Base-by-base conservation (phyloP, 129 eudicot genomes). In the Flaveria robusta region DNA sequence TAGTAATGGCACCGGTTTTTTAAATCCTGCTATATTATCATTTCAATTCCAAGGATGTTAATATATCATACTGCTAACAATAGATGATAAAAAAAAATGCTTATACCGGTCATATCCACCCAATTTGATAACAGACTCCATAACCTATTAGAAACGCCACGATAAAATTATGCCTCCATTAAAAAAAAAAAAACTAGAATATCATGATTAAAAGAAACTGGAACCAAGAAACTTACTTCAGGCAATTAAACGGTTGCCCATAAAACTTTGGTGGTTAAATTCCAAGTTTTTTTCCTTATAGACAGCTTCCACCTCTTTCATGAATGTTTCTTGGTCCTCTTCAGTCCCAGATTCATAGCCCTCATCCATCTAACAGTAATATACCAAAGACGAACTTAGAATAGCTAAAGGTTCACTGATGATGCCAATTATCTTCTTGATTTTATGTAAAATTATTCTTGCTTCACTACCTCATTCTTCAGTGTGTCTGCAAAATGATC, bases 241-340 rank as follows among this genome's bases (percentile, higher is more conserved):
- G 83, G 50, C 88, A 91, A 75, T 94, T 94, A 45, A 94, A 79
- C 9, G 86, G 86, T 63, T 89, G 92, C 68, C 99, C 99, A 80
- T 94, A 94, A 80, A 94, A 94, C 82, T 87, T 91, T 9, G 99
- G 99, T 31, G 96, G 88, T 88, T 94, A 74, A 91, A 94, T 45
- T 91, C 97, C 82, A 85, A 42, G 37, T 70, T 76, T 74, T 76
- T 85, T 81, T 81, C 90, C 74, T 81, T 83, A 41, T 86, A 86
- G 49, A 94, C 83, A 70, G 74, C 79, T 41, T 89, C 93, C 75
- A 94, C 84, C 73, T 87, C 96, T 81, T 82, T 83, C 87, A 89
- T 87, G 81, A 94, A 94, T 50, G 83, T 86, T 49, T 87, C 88
- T 89, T 94, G 99, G 1, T 91, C 97, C 29, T 94, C 96, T n/a